Evolutionary conservation across 2,329 filamentous ascomycete species (phyloP), one percentile per base, ranked within the genome.

Genomic region (Diaporthe ilicicola): DNA sequence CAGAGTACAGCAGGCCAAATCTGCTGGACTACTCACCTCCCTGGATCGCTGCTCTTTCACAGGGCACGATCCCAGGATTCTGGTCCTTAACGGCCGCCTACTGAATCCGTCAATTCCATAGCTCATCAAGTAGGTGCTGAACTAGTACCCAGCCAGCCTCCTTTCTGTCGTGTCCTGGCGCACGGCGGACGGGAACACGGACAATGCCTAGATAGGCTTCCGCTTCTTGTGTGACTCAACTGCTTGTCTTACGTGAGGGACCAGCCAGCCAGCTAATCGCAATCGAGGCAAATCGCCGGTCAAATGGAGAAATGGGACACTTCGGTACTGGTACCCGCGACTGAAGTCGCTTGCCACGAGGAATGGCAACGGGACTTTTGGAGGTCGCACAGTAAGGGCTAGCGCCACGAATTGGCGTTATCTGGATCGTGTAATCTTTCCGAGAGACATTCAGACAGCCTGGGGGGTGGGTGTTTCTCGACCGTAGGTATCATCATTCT

Each of bases 151-250:
- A 48, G 59, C 39, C 56, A 62, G 56, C 56, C 53, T 37, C 53
- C 42, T 54, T 54, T 50, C 65, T 59, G 65, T 68, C 65, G 65
- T 68, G 65, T 46, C 53, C 65, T 68, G 65, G 65, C 53, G 32
- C 65, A 68, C 65, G 65, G 53, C 65, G 65, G 51, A 56, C 53
- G 53, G 65, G 65, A 68, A 68, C 65, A 59, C 65, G 65, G 65
- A 56, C 29, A 59, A 42, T 68, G 53, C 65, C 65, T 68, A 46
- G 42, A 59, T 68, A 68, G 65, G 42, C 27, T 68, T 68, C 53
- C 65, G 53, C 27, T 56, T 59, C n/a, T 50, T 59, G 65, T 68
- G 65, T 59, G 65, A 68, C 65, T 68, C 51, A 42, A 39, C 65
- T 42, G 37, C 42, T 37, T 56, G 65, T 68, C 65, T 68, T 68